Evolutionary conservation across 176 grass and related monocot genomes (phyloP).

Genomic region (Oryza glumipatula): DNA sequence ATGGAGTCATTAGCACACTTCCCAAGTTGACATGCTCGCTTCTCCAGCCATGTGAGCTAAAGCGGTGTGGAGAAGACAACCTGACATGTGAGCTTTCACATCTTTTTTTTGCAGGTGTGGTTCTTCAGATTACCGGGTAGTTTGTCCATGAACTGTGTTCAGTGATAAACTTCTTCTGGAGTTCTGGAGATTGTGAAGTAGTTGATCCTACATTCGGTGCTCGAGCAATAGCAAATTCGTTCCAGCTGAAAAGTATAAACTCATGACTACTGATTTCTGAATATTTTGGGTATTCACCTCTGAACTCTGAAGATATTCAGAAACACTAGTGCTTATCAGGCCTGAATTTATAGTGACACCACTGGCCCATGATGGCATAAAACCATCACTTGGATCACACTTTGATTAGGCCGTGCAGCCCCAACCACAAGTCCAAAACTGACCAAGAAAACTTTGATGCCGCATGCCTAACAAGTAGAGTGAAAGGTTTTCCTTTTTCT

Average conservation of each 20-base stretch:
- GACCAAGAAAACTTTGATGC: neutral
- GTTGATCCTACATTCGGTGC: neutral
- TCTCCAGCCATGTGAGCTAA: neutral
- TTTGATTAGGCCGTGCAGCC: neutral
- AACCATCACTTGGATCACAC: neutral
- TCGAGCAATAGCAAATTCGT: neutral
- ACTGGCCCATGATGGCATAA: neutral
- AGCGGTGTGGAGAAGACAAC: neutral
- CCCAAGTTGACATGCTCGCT: neutral
- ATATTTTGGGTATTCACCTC: neutral
- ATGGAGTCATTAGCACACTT: neutral
- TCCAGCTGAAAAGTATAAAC: neutral
- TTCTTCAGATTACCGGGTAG: neutral
- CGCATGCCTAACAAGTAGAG: too few relatives aligned
- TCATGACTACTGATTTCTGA: neutral
- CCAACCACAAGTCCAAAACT: neutral
- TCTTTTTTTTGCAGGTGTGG: neutral
- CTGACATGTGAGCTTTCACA: neutral
- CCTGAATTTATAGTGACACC: neutral
- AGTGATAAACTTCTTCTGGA: neutral
- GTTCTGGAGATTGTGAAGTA: neutral
- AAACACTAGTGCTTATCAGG: neutral
- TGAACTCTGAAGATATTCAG: neutral
- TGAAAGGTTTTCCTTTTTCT: neutral
- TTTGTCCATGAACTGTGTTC: neutral